Base-by-base conservation (phyloP, 495 filamentous ascomycete genomes). In the Penicillium canariense region DNA sequence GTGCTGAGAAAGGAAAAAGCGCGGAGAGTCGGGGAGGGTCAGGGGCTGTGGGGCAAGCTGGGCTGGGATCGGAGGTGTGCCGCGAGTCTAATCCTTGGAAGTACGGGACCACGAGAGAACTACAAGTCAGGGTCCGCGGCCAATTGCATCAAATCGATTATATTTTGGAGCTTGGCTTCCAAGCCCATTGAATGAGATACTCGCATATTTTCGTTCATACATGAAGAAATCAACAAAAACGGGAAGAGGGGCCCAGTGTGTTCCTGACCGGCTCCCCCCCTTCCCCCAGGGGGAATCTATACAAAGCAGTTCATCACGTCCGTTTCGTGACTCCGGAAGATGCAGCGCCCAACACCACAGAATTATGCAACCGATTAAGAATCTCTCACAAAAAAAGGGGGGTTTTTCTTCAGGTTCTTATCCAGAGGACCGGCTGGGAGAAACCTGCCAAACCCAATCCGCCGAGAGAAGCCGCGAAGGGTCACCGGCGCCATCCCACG, bases 401-500 rank as follows among this genome's bases (percentile, higher is more conserved):
- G 8, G 10, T 8, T 25, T 23, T 25, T 14, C 18, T 4, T 42
- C 20, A 23, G 25, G 20, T 7, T 46, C 43, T 17, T 46, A 22
- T 46, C 43, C 26, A 8, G 36, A 38, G 26, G 30, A 35, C n/a
- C 11, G 40, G 50, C 50, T 52, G 30, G 50, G 50, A n/a, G n/a
- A 40, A 32, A 48, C 44, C 47, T 46, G 52, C 18, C 26, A 10
- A 32, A 20, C 34, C 38, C 32, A 38, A 17, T 44, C 15, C 39
- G 28, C 48, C 32, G 11, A 26, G 20, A 20, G 42, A 25, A 45
- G 42, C 22, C 11, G 36, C 20, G 2, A 44, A 18, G 8, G 18
- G 15, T 87, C 63, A 91, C 58, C 83, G 79, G 59, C 88, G 83
- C 94, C 93, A 97, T 31, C 93, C 93, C 50, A 97, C 94, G 67